These are phyloP conservation scores for Mortierella sp. DNA, from an alignment of 371 early-diverging fungal genomes.

Conservation along the genomic window DNA sequence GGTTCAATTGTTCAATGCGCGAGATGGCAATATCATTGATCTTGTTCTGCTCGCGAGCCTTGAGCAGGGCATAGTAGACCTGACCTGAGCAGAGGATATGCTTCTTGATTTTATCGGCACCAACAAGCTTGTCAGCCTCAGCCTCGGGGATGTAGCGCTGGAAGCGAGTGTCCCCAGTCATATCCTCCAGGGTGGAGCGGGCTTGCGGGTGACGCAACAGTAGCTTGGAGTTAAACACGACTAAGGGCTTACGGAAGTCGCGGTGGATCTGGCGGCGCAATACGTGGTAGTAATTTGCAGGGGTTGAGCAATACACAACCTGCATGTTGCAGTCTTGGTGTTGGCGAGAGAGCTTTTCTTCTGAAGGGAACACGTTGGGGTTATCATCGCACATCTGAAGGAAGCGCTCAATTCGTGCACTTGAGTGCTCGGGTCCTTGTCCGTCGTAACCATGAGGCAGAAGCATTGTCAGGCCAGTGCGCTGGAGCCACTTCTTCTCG, in stretches of 20 bases:
- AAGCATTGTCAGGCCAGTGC: conserved; percentile 90
- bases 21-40: conserved; percentile 89
- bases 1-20: conserved; percentile 93
- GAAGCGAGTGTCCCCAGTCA: conserved; percentile 87
- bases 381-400: conserved; percentile 95
- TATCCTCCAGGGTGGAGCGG: conserved; percentile 83
- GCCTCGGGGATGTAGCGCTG: conserved; percentile 91
- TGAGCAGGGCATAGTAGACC: conserved; percentile 92
- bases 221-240: conserved; percentile 91
- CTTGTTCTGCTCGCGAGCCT: conserved; percentile 89
- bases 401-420: conserved; percentile 94
- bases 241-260: conserved; percentile 96
- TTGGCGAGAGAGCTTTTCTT: conserved; percentile 85
- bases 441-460: conserved; percentile 99
- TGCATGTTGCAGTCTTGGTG: conserved; percentile 98
- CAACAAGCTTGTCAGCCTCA: conserved; percentile 73
- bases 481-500: conserved; percentile 97
- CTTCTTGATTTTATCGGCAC: conserved; percentile 84
- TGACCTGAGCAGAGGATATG: conserved; percentile 96
- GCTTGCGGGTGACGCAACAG: conserved; percentile 95
- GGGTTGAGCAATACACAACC: conserved; percentile 94
- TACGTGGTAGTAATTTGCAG: conserved; percentile 96
- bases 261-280: conserved; percentile 95
- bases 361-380: conserved; percentile 85
- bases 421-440: conserved; percentile 97